Evolutionary conservation across 495 filamentous ascomycete species (phyloP).

Genomic region (Penicillium turbatum): DNA sequence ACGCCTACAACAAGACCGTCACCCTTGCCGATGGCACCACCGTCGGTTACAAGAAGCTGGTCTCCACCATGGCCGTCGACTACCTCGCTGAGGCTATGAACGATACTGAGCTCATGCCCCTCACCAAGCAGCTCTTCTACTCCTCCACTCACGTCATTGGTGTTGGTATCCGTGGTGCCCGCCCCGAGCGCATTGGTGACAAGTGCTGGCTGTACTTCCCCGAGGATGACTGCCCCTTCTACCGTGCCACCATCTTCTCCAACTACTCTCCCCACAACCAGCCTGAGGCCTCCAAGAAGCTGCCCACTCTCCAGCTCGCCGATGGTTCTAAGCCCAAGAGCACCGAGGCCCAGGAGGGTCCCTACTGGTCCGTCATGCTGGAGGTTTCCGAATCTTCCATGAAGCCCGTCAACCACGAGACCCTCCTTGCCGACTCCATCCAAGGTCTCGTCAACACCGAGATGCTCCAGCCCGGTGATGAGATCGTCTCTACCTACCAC

Average conservation of each 20-base stretch:
- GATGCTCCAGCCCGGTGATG: conserved; percentile 83
- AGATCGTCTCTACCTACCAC: conserved; percentile 98
- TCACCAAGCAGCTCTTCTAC: conserved; percentile 93
- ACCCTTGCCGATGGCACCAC: conserved; percentile 80
- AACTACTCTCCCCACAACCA: conserved; percentile 99
- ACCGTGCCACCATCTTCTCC: conserved; percentile 99
- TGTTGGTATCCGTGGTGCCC: conserved; percentile 85
- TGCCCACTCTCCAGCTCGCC: conserved; percentile 80
- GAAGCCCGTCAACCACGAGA: conserved; percentile 87
- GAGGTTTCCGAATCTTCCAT: conserved; percentile 94
- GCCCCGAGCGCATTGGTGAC: conserved; percentile 96
- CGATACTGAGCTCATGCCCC: conserved; percentile 72
- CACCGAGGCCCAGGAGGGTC: conserved; percentile 69
- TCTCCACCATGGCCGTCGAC: conserved; percentile 97
- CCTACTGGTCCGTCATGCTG: conserved; percentile 99
- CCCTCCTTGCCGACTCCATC: conserved; percentile 83
- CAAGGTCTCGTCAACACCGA: conserved; percentile 95
- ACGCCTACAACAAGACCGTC: conserved; percentile 78
- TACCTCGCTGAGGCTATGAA: conserved; percentile 81
- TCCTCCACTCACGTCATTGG: conserved; percentile 97
- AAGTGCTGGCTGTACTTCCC: conserved; percentile 99
- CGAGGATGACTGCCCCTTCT: conserved; percentile 98
- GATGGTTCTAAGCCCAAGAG: conserved; percentile 73
- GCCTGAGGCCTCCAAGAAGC: conserved; percentile 73
- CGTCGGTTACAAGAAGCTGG: conserved; percentile 86